These are phyloP conservation scores for Knufia fluminis DNA, from an alignment of 2,329 filamentous ascomycete genomes.

Conservation along the genomic window DNA sequence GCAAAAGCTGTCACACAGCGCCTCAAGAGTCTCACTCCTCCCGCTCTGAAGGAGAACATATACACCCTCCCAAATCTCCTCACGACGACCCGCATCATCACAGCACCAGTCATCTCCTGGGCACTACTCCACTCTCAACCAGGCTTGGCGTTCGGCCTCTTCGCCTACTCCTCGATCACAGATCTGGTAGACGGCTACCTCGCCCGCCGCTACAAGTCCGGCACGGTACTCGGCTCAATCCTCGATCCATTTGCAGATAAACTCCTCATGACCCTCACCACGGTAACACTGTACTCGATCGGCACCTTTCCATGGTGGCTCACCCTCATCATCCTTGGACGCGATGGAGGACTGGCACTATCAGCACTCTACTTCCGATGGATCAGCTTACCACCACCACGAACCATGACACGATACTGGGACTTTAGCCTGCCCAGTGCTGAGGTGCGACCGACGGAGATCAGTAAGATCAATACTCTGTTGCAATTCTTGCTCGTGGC, in stretches of 20 bases:
- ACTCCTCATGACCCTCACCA: conserved; percentile 84
- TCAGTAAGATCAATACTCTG: conserved; percentile 71
- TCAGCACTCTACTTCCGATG: conserved; percentile 92
- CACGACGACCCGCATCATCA: conserved; percentile 73
- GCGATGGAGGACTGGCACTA: conserved; percentile 73
- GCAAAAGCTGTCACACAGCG: conserved; percentile 23
- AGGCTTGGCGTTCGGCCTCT: conserved; percentile 69
- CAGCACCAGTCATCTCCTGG: conserved; percentile 79
- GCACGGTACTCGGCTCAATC: conserved; percentile 89
- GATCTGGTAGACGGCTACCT: conserved; percentile 93
- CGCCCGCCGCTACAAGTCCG: conserved; percentile 73
- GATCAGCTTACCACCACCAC: conserved; percentile 85
- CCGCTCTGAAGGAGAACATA: conserved; percentile 67
- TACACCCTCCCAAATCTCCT: conserved; percentile 94
- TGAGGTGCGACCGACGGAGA: conserved; percentile 36
- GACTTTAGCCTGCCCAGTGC: conserved; percentile 73
- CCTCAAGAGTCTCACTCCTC: conserved; percentile 27
- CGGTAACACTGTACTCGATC: conserved; percentile 47
- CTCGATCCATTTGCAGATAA: conserved; percentile 98
- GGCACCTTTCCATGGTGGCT: conserved; percentile 84
- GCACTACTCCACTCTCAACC: conserved; percentile 77
- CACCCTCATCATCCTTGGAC: conserved; percentile 78
- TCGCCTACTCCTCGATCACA: conserved; percentile 83
- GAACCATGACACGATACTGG: conserved; percentile 90
- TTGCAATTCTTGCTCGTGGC: conserved; percentile 82